phyloP scores from a whole-genome alignment of 345 rosid species.

The Arabis alpina region DNA sequence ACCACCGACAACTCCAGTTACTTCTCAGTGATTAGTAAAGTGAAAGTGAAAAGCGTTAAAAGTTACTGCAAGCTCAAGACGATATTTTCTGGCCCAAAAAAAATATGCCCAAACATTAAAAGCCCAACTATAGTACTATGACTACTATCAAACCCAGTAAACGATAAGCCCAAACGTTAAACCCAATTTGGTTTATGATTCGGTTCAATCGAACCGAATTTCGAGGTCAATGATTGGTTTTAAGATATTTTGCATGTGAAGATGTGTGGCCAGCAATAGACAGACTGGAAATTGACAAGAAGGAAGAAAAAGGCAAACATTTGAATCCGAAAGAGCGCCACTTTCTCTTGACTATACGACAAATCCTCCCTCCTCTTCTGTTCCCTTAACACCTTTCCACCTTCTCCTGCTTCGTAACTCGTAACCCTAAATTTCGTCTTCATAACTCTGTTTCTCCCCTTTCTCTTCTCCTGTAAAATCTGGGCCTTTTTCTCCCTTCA shows the following conservation, averaged over 20 bases:
- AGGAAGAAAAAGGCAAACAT: slow-evolving; percentile 44
- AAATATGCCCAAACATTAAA: neutral
- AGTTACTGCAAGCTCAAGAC: neutral
- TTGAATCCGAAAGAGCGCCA: slow-evolving; percentile 46
- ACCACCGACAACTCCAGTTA: slow-evolving; percentile 45
- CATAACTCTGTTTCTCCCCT: slow-evolving; percentile 20
- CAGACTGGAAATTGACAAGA: slow-evolving; percentile 36
- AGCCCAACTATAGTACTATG: neutral
- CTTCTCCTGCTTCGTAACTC: slow-evolving; percentile 21
- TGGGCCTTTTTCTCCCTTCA: neutral
- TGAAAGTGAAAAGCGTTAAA: slow-evolving; percentile 2
- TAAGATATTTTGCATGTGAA: slow-evolving; percentile 32
- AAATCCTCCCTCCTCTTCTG: slow-evolving; percentile 39
- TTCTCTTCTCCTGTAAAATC: neutral
- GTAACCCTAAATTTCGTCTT: slow-evolving; percentile 22
- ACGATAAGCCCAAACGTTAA: too few species aligned
- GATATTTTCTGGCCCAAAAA: neutral
- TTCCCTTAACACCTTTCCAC: slow-evolving; percentile 20
- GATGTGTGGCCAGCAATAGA: slow-evolving; percentile 15
- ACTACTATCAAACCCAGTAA: too few species aligned
- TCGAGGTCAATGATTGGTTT: slow-evolving; percentile 15
- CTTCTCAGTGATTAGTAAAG: slow-evolving; percentile 24
- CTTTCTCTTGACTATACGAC: slow-evolving; percentile 40
- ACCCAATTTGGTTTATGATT: too few species aligned
- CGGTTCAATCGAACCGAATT: slow-evolving; percentile 1